Percentiles rank a stretch among this genome's conserved stretches.
These are phyloP conservation scores for Oenanthe sinensis DNA, from an alignment of 129 eudicot genomes.

Conservation along the genomic window DNA sequence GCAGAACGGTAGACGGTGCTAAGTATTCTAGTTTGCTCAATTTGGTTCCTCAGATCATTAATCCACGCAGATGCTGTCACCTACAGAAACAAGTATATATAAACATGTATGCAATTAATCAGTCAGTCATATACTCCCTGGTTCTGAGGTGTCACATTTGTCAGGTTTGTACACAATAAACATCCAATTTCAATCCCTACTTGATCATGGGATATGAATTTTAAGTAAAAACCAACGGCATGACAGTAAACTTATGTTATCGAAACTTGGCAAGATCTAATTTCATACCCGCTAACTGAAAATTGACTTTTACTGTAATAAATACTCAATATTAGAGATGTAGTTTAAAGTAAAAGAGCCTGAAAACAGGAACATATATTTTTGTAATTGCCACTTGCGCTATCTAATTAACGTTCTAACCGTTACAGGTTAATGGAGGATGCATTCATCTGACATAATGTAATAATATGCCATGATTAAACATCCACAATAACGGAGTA, in stretches of 20 bases:
- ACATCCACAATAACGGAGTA: not conserved
- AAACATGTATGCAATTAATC: not conserved
- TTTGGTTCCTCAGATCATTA: conserved; percentile 83
- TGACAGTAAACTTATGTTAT: not conserved
- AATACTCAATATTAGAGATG: not conserved
- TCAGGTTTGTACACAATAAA: not conserved
- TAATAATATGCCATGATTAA: not conserved
- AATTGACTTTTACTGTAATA: not conserved
- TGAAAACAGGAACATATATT: not conserved
- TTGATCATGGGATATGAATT: not conserved
- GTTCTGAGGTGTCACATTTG: not conserved
- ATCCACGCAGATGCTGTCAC: conserved; percentile 99
- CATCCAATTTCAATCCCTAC: not conserved
- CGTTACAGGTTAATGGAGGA: not conserved
- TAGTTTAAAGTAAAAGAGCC: not conserved
- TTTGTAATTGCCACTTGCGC: not conserved
- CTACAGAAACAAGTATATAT: conserved; percentile 21
- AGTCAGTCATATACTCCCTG: not conserved
- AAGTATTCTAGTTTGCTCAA: conserved; percentile 81
- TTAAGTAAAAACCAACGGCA: not conserved
- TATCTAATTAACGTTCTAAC: not conserved
- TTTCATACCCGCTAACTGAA: not conserved
- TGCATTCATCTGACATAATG: not conserved
- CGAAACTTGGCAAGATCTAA: not conserved
- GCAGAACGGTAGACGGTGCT: conserved; percentile 92